A percentile compares a stretch with the other conserved stretches of the same genome.
These are phyloP conservation scores for Ambrosia trifida DNA, from an alignment of 129 eudicot species.

Conservation along the genomic window DNA sequence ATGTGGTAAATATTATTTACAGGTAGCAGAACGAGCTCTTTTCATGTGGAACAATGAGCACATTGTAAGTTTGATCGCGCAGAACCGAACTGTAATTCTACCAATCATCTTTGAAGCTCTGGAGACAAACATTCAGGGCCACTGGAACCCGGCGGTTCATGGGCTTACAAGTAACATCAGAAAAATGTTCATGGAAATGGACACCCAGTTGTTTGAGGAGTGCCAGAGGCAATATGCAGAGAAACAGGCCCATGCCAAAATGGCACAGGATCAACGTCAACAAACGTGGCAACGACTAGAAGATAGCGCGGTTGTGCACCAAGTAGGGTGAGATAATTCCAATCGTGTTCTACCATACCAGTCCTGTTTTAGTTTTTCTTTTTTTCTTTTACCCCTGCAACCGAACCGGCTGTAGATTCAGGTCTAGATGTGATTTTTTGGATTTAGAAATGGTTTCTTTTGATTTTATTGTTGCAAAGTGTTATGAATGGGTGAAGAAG, in stretches of 20 bases:
- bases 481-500: slow-evolving; percentile 29
- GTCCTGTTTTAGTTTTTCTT: slow-evolving; percentile 21
- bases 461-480: slow-evolving; percentile 16
- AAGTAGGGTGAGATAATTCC: slow-evolving; percentile 40
- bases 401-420: slow-evolving; percentile 31
- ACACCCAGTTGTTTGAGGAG: slow-evolving; percentile 65
- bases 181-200: slow-evolving; percentile 83
- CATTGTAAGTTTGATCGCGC: slow-evolving; percentile 61
- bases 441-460: slow-evolving; percentile 43
- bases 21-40: slow-evolving; percentile 91
- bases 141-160: slow-evolving; percentile 86
- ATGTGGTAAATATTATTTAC: slow-evolving; percentile 18
- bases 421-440: slow-evolving; percentile 43
- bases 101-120: slow-evolving; percentile 81
- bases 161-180: slow-evolving; percentile 76
- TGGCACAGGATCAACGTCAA: slow-evolving; percentile 56
- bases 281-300: slow-evolving; percentile 67
- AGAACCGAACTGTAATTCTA: slow-evolving; percentile 53
- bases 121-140: slow-evolving; percentile 68
- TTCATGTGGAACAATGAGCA: slow-evolving; percentile 84
- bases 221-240: slow-evolving; percentile 63
- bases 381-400: slow-evolving; percentile 29
- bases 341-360: slow-evolving; percentile 19
- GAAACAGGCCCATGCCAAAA: slow-evolving; percentile 47
- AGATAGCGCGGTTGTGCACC: slow-evolving; percentile 45